Evolutionary conservation across 192 early-diverging fungal genomes (phyloP).

Genomic region (Radiomyces spectabilis): DNA sequence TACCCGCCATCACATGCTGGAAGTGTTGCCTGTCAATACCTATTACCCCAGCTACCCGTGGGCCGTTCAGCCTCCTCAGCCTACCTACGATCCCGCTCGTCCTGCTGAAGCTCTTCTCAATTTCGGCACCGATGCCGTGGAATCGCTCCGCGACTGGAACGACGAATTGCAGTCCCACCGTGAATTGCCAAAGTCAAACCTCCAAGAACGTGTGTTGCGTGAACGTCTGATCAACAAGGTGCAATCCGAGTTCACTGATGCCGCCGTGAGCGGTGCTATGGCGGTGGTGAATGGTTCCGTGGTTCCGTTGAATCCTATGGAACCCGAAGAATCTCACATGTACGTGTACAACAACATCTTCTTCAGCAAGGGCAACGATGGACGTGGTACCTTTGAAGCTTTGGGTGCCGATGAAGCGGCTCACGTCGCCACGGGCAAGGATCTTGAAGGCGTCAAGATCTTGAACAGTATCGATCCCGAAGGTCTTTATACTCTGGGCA

Average conservation of each 20-base stretch:
- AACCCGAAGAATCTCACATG: conserved; percentile 73
- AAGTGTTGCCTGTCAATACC: conserved; percentile 67
- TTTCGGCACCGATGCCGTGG: conserved; percentile 53
- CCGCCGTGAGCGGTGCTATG: conserved; percentile 77
- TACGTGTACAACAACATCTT: conserved; percentile 96
- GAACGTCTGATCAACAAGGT: conserved; percentile 78
- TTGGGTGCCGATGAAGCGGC: conserved; percentile 85
- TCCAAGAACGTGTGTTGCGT: conserved; percentile 80
- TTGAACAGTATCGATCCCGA: conserved; percentile 68
- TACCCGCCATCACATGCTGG: conserved; percentile 63
- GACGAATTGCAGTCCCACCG: conserved; percentile 89
- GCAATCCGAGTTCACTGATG: conserved; percentile 89
- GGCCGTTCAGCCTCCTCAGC: conserved; percentile 53
- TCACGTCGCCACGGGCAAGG: conserved; percentile 91
- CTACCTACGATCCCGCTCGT: conserved; percentile 56
- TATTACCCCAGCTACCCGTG: conserved; percentile 74
- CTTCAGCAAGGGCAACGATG: conserved; percentile 85
- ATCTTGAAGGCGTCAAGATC: conserved; percentile 81
- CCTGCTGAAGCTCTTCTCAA: conserved; percentile 56
- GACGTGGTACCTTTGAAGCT: conserved; percentile 72
- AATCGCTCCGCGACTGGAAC: conserved; percentile 89
- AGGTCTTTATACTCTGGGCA: conserved; percentile 83
- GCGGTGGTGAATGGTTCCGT: conserved; percentile 77
- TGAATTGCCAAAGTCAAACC: conserved; percentile 67
- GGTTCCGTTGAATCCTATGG: conserved; percentile 68